Conservation (phyloP, 2,329 filamentous ascomycete species). For the Nemania sp. region DNA sequence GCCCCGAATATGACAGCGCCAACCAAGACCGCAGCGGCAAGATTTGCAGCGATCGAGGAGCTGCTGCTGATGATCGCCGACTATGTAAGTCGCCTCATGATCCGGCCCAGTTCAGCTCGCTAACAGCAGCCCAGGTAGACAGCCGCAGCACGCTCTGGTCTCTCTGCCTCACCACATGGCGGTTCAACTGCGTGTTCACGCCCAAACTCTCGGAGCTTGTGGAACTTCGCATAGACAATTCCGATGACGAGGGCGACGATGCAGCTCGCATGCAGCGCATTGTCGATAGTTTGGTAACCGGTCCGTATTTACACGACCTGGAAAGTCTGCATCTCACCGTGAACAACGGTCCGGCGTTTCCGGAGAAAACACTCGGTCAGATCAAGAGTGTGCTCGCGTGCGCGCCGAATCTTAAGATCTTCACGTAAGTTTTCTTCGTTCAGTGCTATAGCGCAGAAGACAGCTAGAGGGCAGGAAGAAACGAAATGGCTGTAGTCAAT, state of each 20-base stretch:
- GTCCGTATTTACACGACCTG: conserved; percentile 17
- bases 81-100: conserved; percentile 4
- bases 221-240: conserved; percentile 1
- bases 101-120: background rate
- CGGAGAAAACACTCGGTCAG: conserved; percentile 5
- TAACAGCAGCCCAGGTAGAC: background rate
- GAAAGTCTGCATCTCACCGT: conserved; percentile 9
- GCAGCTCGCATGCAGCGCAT: background rate
- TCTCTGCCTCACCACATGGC: conserved; percentile 15
- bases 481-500: background rate
- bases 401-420: conserved; percentile 11
- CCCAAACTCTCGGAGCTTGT: conserved; percentile 12
- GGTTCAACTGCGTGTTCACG: conserved; percentile 23
- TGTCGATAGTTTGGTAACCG: conserved; percentile 8
- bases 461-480: background rate
- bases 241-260: conserved; percentile 7
- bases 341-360: conserved; percentile 7
- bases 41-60: conserved; percentile 22
- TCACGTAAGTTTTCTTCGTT: conserved; percentile 10
- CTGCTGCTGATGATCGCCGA: conserved; percentile 17
- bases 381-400: conserved; percentile 6
- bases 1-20: background rate
- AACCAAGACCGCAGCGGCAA: conserved; percentile 10
- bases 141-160: conserved; percentile 17
- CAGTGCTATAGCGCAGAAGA: background rate